Conservation (phyloP, 2,329 filamentous ascomycete species). For the Pyrenophora tritici-repentis region DNA sequence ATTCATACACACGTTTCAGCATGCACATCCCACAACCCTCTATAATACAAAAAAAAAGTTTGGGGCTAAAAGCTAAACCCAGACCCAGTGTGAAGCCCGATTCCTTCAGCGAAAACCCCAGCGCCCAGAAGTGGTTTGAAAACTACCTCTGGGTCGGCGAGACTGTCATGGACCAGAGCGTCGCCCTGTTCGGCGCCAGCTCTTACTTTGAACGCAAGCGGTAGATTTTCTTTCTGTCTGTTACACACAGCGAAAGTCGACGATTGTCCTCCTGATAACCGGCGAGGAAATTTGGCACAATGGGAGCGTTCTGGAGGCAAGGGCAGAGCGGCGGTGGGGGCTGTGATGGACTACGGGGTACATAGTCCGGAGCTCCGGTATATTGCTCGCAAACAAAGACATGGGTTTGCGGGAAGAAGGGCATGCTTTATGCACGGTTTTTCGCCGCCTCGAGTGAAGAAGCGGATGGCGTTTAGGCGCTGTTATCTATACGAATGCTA, state of each 20-base stretch:
- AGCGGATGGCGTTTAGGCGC: slow-evolving; percentile 9
- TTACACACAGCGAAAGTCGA: not conserved
- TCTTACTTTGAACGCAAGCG: slow-evolving; percentile 90
- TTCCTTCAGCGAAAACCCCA: slow-evolving; percentile 79
- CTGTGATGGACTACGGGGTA: too few relatives aligned
- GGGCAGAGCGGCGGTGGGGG: too few relatives aligned
- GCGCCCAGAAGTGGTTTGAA: slow-evolving; percentile 85
- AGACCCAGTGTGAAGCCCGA: slow-evolving; percentile 86
- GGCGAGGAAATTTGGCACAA: not conserved
- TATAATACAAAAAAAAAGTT: slow-evolving; percentile 4
- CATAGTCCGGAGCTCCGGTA: too few relatives aligned
- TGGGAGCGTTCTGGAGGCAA: not conserved
- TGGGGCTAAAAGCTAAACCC: slow-evolving; percentile 31
- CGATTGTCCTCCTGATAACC: too few relatives aligned
- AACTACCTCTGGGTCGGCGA: slow-evolving; percentile 94
- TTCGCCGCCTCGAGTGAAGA: not conserved
- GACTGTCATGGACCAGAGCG: slow-evolving; percentile 97
- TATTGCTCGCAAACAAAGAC: not conserved
- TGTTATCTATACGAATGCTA: slow-evolving; percentile 4
- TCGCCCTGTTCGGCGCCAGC: slow-evolving; percentile 86
- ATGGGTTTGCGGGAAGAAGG: not conserved
- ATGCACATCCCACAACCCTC: too few relatives aligned
- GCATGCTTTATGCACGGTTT: not conserved
- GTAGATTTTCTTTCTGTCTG: slow-evolving; percentile 11
- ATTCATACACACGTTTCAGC: not conserved